Conservation (phyloP, 164 flowering plant genomes). For the Sedum album region DNA sequence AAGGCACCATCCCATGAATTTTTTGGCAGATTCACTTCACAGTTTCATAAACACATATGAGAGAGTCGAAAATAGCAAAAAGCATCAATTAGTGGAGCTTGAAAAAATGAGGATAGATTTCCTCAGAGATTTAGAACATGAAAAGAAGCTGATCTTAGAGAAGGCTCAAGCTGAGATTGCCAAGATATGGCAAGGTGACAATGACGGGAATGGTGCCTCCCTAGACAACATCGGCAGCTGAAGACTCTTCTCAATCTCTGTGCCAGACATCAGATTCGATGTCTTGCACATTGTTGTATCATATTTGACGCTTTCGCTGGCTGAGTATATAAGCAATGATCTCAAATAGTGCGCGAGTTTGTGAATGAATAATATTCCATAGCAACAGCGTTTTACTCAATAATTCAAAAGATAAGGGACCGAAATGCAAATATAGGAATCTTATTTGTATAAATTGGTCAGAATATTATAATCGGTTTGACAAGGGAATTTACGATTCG, state of each 20-base stretch:
- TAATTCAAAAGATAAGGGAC: no score
- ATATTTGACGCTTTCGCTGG: not conserved
- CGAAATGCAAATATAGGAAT: no score
- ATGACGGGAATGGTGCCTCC: constrained; percentile 22
- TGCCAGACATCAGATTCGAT: not conserved
- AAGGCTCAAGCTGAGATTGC: constrained; percentile 75
- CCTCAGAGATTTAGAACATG: constrained; percentile 78
- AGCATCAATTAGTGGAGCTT: constrained; percentile 76
- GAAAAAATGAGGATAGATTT: constrained; percentile 93
- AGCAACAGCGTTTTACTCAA: no score
- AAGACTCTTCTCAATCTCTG: not conserved
- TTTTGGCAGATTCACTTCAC: constrained; percentile 71
- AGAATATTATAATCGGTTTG: no score
- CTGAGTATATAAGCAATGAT: no score
- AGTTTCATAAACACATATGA: no score
- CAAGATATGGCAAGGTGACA: constrained; percentile 43
- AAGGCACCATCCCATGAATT: constrained; percentile 9
- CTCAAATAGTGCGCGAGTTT: no score
- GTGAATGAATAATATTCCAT: no score
- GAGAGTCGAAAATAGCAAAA: no score
- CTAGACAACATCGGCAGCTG: constrained; percentile 24
- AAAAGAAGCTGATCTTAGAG: no score
- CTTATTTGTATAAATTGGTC: no score
- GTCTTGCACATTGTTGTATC: not conserved
- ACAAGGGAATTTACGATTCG: no score